These are phyloP conservation scores for Mycena indigotica DNA, from an alignment of 768 basidiomycete species.

Conservation along the genomic window DNA sequence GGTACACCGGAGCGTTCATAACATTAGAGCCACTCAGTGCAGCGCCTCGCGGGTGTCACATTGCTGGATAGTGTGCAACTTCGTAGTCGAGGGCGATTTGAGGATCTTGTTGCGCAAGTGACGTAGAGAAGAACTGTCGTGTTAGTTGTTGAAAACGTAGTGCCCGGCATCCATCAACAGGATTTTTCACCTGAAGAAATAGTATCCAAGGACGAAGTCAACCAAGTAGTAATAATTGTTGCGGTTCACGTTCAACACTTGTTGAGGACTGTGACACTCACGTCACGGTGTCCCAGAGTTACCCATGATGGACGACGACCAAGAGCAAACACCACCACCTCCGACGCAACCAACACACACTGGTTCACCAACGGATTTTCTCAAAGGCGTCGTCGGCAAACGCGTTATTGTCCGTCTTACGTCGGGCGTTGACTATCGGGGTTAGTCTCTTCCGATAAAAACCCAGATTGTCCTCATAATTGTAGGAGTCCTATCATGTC, in stretches of 20 bases:
- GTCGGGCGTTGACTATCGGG: slow-evolving; percentile 91
- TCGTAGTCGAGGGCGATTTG: slow-evolving; percentile 16
- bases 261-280: too few relatives aligned
- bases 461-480: background rate
- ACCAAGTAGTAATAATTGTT: too few relatives aligned
- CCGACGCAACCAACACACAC: background rate
- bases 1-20: slow-evolving; percentile 17
- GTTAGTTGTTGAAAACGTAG: slow-evolving; percentile 10
- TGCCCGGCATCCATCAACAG: slow-evolving; percentile 16
- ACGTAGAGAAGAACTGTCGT: slow-evolving; percentile 14
- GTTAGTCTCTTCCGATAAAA: slow-evolving; percentile 39
- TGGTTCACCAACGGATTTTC: slow-evolving; percentile 89
- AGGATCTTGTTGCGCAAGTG: slow-evolving; percentile 10
- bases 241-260: too few relatives aligned
- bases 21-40: slow-evolving; percentile 14
- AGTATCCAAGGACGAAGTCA: too few relatives aligned
- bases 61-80: slow-evolving; percentile 13
- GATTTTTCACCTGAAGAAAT: too few relatives aligned
- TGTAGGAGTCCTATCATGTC: slow-evolving; percentile 86
- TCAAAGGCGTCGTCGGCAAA: slow-evolving; percentile 97
- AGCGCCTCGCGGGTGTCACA: slow-evolving; percentile 14
- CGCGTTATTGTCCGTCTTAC: slow-evolving; percentile 89
- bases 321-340: background rate
- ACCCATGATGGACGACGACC: background rate
- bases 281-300: too few relatives aligned